A percentile compares a stretch with the other conserved stretches of the same genome.
These are phyloP conservation scores for Ustilago esculenta DNA, from an alignment of 1,284 basidiomycete genomes.

Conservation along the genomic window DNA sequence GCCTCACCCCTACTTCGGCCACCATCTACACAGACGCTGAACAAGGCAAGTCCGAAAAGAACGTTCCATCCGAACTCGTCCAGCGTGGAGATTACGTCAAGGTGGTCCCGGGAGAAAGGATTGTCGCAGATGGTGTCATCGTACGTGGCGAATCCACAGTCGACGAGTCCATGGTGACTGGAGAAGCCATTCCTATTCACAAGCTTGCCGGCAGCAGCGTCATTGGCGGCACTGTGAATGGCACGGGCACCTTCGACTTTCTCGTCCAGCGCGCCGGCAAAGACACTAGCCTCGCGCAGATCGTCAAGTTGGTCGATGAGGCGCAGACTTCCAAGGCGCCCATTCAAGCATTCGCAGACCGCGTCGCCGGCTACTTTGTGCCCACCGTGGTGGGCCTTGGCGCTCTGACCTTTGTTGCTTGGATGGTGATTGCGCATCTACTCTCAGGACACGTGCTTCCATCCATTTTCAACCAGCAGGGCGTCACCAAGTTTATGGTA, in stretches of 20 bases:
- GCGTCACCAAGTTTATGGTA: constrained; percentile 85
- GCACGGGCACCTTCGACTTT: constrained; percentile 94
- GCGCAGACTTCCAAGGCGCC: constrained; percentile 98
- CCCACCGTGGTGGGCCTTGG: constrained; percentile 88
- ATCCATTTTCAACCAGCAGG: constrained; percentile 82
- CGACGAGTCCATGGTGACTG: constrained; percentile 97
- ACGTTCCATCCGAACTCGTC: constrained; percentile 91
- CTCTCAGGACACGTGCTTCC: constrained; percentile 75
- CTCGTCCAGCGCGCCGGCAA: constrained; percentile 91
- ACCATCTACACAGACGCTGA: constrained; percentile 80
- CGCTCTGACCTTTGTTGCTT: constrained; percentile 80
- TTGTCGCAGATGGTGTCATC: constrained; percentile 94
- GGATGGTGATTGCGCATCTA: constrained; percentile 79
- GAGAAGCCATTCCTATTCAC: constrained; percentile 88
- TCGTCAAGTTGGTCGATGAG: constrained; percentile 95
- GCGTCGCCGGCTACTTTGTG: constrained; percentile 93
- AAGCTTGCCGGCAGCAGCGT: constrained; percentile 85
- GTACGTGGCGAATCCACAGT: constrained; percentile 84
- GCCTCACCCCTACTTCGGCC: constrained; percentile 91
- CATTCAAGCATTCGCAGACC: constrained; percentile 96
- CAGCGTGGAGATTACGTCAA: constrained; percentile 94
- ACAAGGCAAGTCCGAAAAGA: constrained; percentile 79
- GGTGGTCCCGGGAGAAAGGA: constrained; percentile 93
- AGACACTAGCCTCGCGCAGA: constrained; percentile 94
- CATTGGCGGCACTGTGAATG: constrained; percentile 97